Base-by-base conservation (phyloP, 2,329 filamentous ascomycete genomes). In the Scolecobasidium constrictum region DNA sequence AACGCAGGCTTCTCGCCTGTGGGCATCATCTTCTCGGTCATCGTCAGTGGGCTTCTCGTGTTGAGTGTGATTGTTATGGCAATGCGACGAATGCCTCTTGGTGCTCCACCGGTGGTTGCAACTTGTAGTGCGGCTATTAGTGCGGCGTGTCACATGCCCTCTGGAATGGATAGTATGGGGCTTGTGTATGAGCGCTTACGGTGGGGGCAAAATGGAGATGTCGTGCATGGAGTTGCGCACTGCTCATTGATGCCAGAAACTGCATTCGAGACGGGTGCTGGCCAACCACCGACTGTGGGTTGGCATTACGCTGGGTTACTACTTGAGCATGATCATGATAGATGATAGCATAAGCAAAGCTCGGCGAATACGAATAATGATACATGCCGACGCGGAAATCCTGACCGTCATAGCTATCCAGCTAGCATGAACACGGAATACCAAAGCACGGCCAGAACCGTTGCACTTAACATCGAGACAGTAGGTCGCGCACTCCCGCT, bases 41-140 rank as follows among this genome's bases (percentile, higher is more conserved):
- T 31, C 26, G 26, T 7, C 9, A n/a, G 9, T 9, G n/a, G 9
- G 9, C 9, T 31, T n/a, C 9, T 31, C 9, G 26, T 31, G n/a
- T 9, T 31, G 26, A 31, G 26, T n/a, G 26, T n/a, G n/a, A 31
- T 31, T 31, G 26, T n/a, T 9, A 7, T 31, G 9, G 9, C 26
- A n/a, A 31, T 31, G 26, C 9, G 26, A 31, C 9, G 26, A n/a
- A 9, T 31, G 9, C 26, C 26, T 31, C 9, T n/a, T 7, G 26
- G 26, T 9, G 26, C 26, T 7, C n/a, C 37, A 39, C 37, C 37
- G 6, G 21, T 39, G 18, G 39, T 17, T 6, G 7, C 39, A 33
- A 41, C 39, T 13, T 41, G 4, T 5, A 41, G 39, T 34, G 39
- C 39, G 20, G 21, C 22, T 33, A 35, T 41, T 34, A 41, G 39